A percentile compares a stretch with the other conserved stretches of the same genome.
Conservation (phyloP, 768 basidiomycete genomes). For the Boletus vinaceobasis region DNA sequence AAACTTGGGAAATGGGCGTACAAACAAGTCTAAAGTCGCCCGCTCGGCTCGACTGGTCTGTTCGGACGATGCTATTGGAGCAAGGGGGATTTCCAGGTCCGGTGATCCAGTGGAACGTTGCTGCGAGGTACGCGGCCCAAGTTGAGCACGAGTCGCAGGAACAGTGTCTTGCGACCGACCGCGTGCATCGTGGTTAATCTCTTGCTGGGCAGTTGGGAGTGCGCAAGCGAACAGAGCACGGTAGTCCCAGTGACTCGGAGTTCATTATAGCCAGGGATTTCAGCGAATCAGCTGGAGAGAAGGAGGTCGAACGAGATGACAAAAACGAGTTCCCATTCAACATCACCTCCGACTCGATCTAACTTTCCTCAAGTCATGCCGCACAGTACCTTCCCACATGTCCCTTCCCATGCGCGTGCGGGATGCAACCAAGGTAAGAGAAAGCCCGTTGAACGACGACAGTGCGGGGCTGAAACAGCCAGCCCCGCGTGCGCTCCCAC, state of each 20-base stretch:
- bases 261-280: constrained; percentile 11
- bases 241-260: constrained; percentile 14
- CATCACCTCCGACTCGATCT: constrained; percentile 4
- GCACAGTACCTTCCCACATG: constrained; percentile 11
- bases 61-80: not conserved
- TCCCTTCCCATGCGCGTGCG: constrained; percentile 1
- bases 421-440: not conserved
- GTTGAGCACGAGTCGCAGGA: not conserved
- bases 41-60: not conserved
- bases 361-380: constrained; percentile 3
- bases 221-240: not conserved
- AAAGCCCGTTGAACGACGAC: not conserved
- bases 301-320: constrained; percentile 21
- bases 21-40: not conserved
- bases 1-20: not conserved
- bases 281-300: constrained; percentile 8
- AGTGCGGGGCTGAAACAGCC: constrained; percentile 1
- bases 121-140: not conserved
- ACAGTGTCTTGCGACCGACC: constrained; percentile 12
- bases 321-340: not conserved
- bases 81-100: constrained; percentile 5
- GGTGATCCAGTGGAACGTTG: not conserved
- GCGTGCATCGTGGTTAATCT: constrained; percentile 29
- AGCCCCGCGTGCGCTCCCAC: constrained; percentile 24
- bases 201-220: constrained; percentile 6